These are phyloP conservation scores for Leccinum pachyderme DNA, from an alignment of 1,284 basidiomycete genomes.

Conservation along the genomic window DNA sequence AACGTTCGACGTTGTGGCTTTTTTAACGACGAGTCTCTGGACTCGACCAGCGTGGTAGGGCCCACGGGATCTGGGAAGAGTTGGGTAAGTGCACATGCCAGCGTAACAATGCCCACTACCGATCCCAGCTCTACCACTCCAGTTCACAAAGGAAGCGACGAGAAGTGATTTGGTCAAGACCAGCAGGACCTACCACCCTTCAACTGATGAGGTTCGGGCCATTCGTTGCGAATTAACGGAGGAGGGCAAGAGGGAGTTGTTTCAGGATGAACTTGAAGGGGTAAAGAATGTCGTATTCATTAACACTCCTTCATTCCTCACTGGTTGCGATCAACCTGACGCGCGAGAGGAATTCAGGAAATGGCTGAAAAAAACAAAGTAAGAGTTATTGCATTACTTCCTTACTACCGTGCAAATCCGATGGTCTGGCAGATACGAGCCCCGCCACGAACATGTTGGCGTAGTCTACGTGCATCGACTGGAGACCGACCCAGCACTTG, in stretches of 20 bases:
- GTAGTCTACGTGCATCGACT: constrained; percentile 26
- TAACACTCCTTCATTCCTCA: constrained; percentile 20
- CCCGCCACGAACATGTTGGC: constrained; percentile 3
- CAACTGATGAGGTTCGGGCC: constrained; percentile 14
- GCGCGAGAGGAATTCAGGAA: constrained; percentile 5
- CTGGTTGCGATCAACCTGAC: constrained; percentile 7
- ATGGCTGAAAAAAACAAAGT: constrained; percentile 10
- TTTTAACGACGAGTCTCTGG: neutral
- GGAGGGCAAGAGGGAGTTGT: constrained; percentile 6
- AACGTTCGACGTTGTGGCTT: neutral
- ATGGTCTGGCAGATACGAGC: constrained; percentile 5
- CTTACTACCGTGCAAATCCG: neutral
- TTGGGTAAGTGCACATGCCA: constrained; percentile 17
- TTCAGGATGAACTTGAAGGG: neutral
- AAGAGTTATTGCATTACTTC: neutral
- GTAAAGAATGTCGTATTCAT: constrained; percentile 18
- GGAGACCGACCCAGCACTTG: constrained; percentile 16
- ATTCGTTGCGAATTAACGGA: constrained; percentile 19
- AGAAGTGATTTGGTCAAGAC: constrained; percentile 1
- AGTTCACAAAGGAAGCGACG: constrained; percentile 20
- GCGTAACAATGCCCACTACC: neutral
- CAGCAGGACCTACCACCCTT: constrained; percentile 13
- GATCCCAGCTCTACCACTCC: neutral
- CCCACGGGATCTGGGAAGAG: constrained; percentile 26
- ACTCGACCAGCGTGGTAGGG: constrained; percentile 17